Evolutionary conservation across 2,329 filamentous ascomycete species (phyloP).

Genomic region (Colletotrichum magnum): DNA sequence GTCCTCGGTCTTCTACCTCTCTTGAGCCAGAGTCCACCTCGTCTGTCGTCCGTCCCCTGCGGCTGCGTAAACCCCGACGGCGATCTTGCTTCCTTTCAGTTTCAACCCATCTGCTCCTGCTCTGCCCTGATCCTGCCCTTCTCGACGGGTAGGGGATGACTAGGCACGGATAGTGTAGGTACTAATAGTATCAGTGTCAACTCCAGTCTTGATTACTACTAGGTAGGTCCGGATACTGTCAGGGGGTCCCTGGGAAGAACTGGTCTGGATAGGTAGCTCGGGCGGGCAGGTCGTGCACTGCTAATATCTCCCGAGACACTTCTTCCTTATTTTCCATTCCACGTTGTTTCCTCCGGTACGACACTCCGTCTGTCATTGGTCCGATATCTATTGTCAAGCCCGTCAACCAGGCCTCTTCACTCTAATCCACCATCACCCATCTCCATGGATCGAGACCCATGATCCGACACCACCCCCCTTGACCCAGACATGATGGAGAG

Average conservation of each 20-base stretch:
- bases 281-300: not conserved
- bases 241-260: not conserved
- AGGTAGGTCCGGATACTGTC: too few species aligned
- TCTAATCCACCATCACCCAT: constrained; percentile 6
- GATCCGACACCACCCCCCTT: not conserved
- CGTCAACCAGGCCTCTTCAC: not conserved
- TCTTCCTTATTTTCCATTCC: not conserved
- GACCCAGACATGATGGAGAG: not conserved
- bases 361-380: not conserved
- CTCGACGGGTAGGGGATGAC: not conserved
- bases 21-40: not conserved
- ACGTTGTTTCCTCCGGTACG: constrained; percentile 11
- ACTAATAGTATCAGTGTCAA: too few species aligned
- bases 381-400: not conserved
- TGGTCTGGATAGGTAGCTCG: not conserved
- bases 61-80: not conserved
- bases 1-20: not conserved
- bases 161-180: too few species aligned
- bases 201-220: too few species aligned
- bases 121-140: not conserved
- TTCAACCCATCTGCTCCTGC: not conserved
- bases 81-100: constrained; percentile 21
- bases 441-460: constrained; percentile 1
- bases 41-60: not conserved
- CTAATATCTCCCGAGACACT: constrained; percentile 9